Percentiles rank a stretch among this genome's conserved stretches.
These are phyloP conservation scores for Pseudisothecium myosuroides DNA, from an alignment of 225 moss, liverwort and hornwort genomes.

Conservation along the genomic window DNA sequence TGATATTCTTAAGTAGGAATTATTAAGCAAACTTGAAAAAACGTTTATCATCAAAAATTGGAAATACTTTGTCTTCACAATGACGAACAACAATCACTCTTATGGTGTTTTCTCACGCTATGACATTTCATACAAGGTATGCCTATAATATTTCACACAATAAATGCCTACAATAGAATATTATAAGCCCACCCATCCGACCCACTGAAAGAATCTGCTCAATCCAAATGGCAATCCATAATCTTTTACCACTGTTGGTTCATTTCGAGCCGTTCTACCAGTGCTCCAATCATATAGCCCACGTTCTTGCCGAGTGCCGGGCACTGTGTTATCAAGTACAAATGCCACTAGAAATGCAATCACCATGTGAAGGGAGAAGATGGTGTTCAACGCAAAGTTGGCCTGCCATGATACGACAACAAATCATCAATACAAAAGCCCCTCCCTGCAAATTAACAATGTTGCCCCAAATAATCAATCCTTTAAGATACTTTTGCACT, in stretches of 20 bases:
- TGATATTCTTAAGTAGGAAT: not conserved
- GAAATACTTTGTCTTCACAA: not conserved
- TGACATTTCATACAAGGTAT: not conserved
- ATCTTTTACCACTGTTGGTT: constrained; percentile 58
- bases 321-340: constrained; percentile 77
- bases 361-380: constrained; percentile 84
- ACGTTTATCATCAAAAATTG: not conserved
- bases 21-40: not conserved
- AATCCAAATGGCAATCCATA: constrained; percentile 63
- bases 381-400: constrained; percentile 58
- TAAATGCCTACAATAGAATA: not conserved
- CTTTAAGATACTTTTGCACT: not conserved
- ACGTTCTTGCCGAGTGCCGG: constrained; percentile 56
- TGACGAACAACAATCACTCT: not conserved
- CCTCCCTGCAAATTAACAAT: no score
- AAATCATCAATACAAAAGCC: not conserved
- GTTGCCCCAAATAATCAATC: not conserved
- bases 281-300: constrained; percentile 67
- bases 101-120: not conserved
- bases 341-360: constrained; percentile 78
- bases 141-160: not conserved
- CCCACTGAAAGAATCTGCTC: constrained; percentile 60
- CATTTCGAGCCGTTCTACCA: constrained; percentile 54
- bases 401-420: not conserved
- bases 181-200: constrained; percentile 68